Conservation (phyloP, 2,329 filamentous ascomycete genomes). For the Trichoderma sp. region DNA sequence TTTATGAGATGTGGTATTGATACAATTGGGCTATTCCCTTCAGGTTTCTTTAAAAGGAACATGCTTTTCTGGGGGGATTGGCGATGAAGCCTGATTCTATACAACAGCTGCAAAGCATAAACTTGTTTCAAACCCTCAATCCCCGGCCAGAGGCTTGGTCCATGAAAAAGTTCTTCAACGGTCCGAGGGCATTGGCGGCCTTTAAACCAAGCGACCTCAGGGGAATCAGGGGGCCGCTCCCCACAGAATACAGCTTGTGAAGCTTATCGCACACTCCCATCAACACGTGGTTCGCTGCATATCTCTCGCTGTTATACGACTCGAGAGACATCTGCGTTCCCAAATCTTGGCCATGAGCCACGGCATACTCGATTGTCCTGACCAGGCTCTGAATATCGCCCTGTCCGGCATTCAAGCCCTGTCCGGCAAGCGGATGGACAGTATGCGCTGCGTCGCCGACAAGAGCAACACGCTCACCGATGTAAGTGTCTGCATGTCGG, state of each 20-base stretch:
- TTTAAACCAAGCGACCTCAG: constrained; percentile 73
- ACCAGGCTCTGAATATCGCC: constrained; percentile 81
- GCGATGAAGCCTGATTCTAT: background rate
- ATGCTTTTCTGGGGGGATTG: background rate
- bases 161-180: constrained; percentile 86
- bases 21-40: background rate
- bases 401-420: constrained; percentile 91
- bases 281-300: constrained; percentile 75
- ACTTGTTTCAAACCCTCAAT: constrained; percentile 39
- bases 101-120: constrained; percentile 10
- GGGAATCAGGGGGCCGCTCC: constrained; percentile 74
- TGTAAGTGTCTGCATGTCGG: constrained; percentile 92
- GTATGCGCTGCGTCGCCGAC: constrained; percentile 95
- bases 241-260: constrained; percentile 85
- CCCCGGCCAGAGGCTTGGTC: constrained; percentile 60
- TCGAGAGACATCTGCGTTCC: constrained; percentile 77
- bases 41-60: background rate
- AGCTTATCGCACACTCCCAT: constrained; percentile 83
- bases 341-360: constrained; percentile 82
- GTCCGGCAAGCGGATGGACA: constrained; percentile 88
- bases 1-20: background rate
- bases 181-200: constrained; percentile 69
- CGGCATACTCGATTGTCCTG: constrained; percentile 69
- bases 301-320: constrained; percentile 75
- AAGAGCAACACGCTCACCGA: constrained; percentile 82